Conservation (phyloP, 805 yeast species). For the Starmera amethionina region DNA sequence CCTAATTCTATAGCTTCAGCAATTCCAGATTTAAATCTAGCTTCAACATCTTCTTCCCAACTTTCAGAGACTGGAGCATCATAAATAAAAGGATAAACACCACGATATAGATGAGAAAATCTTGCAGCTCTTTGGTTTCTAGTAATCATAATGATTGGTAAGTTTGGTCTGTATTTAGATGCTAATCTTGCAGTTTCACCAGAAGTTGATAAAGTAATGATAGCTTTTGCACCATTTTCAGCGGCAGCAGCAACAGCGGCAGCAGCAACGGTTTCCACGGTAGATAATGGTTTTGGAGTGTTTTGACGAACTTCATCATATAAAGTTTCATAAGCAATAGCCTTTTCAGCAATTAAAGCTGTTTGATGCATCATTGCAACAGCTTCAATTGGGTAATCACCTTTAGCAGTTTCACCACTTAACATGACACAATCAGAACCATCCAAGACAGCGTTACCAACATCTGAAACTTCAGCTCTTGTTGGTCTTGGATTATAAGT, state of each 20-base stretch:
- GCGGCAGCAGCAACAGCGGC: conserved; percentile 95
- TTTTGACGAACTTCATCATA: conserved; percentile 84
- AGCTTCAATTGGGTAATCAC: conserved; percentile 96
- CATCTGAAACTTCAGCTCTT: conserved; percentile 98
- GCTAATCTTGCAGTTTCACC: conserved; percentile 94
- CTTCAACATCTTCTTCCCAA: conserved; percentile 97
- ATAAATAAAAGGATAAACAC: conserved; percentile 96
- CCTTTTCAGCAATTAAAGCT: conserved; percentile 91
- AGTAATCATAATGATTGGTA: conserved; percentile 96
- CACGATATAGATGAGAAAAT: conserved; percentile 93
- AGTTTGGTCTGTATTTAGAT: conserved; percentile 95
- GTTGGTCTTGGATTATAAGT: conserved; percentile 99
- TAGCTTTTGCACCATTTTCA: conserved; percentile 95
- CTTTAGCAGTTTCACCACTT: conserved; percentile 99
- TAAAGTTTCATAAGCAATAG: conserved; percentile 76
- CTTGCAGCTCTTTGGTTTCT: conserved; percentile 92
- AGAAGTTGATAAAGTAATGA: conserved; percentile 89
- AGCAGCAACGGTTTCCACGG: conserved; percentile 94
- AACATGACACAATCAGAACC: conserved; percentile 99
- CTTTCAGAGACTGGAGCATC: conserved; percentile 45
- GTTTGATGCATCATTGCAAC: conserved; percentile 99
- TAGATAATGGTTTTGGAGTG: conserved; percentile 81
- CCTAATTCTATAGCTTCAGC: conserved; percentile 81
- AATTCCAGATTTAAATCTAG: conserved; percentile 88
- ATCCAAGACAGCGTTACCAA: conserved; percentile 97